Evolutionary conservation across 2,329 filamentous ascomycete species (phyloP), one percentile per base, ranked within the genome.

Genomic region (Arthrobotrys conoides): DNA sequence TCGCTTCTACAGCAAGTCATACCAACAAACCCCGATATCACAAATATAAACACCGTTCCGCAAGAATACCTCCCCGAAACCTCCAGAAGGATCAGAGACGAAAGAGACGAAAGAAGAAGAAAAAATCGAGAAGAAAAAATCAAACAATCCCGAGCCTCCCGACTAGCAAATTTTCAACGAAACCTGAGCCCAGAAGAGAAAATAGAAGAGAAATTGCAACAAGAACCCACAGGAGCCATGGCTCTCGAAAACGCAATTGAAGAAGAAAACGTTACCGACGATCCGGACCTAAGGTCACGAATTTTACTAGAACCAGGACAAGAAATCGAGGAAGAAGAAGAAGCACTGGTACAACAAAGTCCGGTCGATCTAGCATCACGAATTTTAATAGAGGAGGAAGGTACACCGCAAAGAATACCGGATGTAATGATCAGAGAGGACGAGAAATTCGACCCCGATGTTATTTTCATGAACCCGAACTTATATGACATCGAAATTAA

Each of bases 321-420:
- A 30, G 27, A 6, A 30, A 6, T 30, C 3, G 27, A 3, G 6
- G 27, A 30, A 30, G 27, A 30, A 30, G 27, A 30, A 30, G 27
- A 30, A 30, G 27, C 27, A 30, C 27, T 30, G 8, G 9, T 36
- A 36, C 33, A 12, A 36, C 33, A 12, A 8, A 12, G 33, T 36
- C 33, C 33, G 8, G 4, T 12, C 33, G 33, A 41, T 16, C n/a
- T 20, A 46, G n/a, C 2, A 41, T 1, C 38, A 41, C 38, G 5
- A n/a, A 16, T 59, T 6, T 14, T 44, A 27, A 44, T 41, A n/a
- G 33, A 61, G 20, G 57, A 61, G 27, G 57, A 41, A 4, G 57
- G 44, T 1, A 16, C 27, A 0, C 18, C 14, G 22, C 33, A 61
- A 24, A 3, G 2, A 3, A 18, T n/a, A 8, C 20, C 36, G 3